Evolutionary conservation across 2,329 filamentous ascomycete species (phyloP), one percentile per base, ranked within the genome.

Genomic region (Ceratocystis colombiana): DNA sequence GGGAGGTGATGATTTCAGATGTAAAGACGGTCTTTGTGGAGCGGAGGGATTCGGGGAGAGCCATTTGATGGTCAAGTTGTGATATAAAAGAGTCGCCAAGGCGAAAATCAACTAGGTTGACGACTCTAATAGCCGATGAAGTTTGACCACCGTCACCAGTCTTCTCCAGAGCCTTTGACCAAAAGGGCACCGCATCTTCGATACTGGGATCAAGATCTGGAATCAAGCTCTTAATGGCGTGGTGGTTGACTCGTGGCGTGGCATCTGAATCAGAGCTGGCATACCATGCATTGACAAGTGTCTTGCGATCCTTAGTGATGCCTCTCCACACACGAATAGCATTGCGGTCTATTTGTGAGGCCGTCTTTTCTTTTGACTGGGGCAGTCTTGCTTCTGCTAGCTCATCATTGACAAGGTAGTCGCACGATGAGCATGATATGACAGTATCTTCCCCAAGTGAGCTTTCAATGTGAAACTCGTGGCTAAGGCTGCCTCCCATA

Each of bases 401-500:
- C 73, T 99, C 94, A 69, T 96, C 89, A 70, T 97, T 99, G 67
- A 88, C 88, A 0, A 88, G 82, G 72, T 92, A 90, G 44, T 82
- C 79, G 73, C 94, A 99, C 10, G 75, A 77, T 25, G 77, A 77
- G 74, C 94, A 99, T 69, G 80, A 86, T 69, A 95, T 84, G 46
- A 99, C 81, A 1, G 84, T 86, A 72, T 99, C 94, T 74, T 97
- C 94, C 6, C 94, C 94, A 62, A 88, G 86, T 0, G 82, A 73
- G 37, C 87, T 90, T 1, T 88, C 82, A 63, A 96, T 87, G 73
- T 96, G 94, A 73, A 95, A 99, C 72, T 99, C 94, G 73, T 99
- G 94, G 74, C 92, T 97, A 46, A 96, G 77, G 70, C 87, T 88
- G 12, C 94, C 94, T 41, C 94, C 94, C 84, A 99, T 99, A 70